Base-by-base conservation (phyloP, 2,329 filamentous ascomycete species). In the Hypomyces perniciosus region DNA sequence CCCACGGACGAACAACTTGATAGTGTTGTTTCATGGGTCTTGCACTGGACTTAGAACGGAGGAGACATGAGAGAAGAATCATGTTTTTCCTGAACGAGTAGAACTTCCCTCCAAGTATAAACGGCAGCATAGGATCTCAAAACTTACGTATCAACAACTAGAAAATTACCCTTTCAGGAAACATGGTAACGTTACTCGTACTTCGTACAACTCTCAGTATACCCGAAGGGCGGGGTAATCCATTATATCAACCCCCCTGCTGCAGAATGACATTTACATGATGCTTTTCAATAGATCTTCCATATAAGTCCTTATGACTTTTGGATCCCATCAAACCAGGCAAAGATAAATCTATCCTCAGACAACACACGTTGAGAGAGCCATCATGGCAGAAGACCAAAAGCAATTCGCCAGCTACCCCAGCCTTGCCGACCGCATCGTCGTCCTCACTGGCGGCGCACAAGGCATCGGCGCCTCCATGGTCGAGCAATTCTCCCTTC, bases 371-470 rank as follows among this genome's bases (percentile, higher is more conserved):
- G 8, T 35, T 35, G 33, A 35, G 12, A 35, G 12, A 4, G 27
- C 6, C 13, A 13, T 10, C 34, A 52, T 52, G 50, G 26, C 50
- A 5, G 48, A 46, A 41, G 37, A 34, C 5, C 28, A 44, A 47
- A 44, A 54, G 34, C 47, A 58, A 39, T 56, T 34, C 47, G 72
- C 72, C 27, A 67, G 59, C 3, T 75, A 74, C 50, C 72, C 71
- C 7, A 73, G 70, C 57, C 59, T 75, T 34, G 61, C 59, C 31
- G 68, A 56, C 59, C 67, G 68, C 54, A 67, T 60, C 2, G 70
- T 77, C 4, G 60, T 76, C 34, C 66, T 77, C 51, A 70, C 72
- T 0, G 74, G 74, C 34, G 74, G 71, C 2, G 73, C 73, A 31
- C 67, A 71, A 48, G 74, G 74, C 9, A 76, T 77, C 49, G 74